Base-by-base conservation (phyloP, 2,329 filamentous ascomycete species). In the Monosporascus sp. region DNA sequence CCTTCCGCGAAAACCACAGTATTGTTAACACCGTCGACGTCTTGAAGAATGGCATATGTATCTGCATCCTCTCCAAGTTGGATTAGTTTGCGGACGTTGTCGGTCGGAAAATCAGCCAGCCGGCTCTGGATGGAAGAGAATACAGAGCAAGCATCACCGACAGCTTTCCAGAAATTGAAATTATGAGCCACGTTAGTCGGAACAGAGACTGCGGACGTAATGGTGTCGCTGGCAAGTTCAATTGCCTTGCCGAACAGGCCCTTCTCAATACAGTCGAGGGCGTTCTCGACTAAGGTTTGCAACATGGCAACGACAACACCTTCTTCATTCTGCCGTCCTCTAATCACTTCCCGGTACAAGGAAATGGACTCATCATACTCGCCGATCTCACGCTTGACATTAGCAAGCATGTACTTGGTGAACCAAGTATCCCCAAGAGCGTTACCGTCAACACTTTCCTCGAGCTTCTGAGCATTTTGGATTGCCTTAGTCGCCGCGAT, bases 401-500 rank as follows among this genome's bases (percentile, higher is more conserved):
- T 97, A 41, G 90, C 92, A 55, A 97, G 82, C 87, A 99, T 95
- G 69, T 97, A 97, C 65, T 90, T 90, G 7, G 92, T 92, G 68
- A 97, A 99, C 94, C 94, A 99, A 9, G 83, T 88, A 60, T 95
- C 88, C 0, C 81, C 84, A 20, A 75, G 66, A 37, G 82, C 76
- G 46, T 80, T 70, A 64, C 78, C 65, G n/a, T 76, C 69, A 0
- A 80, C 69, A 1, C 78, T 76, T 27, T 82, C 77, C 57, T 93
- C 89, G 5, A 96, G 77, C 51, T 81, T 82, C 65, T 93, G 86
- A 0, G 93, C 94, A 64, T 96, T 88, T 37, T 89, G 77, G 60
- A 97, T 94, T 0, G 94, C 91, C 65, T 94, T 93, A 3, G 88
- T 90, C 0, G 94, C 93, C n/a, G 94, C 93, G 55, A 97, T 88